A percentile compares a stretch with the other conserved stretches of the same genome.
Conservation (phyloP, 1,139 yeast species). For the Petasospora fabianii region DNA sequence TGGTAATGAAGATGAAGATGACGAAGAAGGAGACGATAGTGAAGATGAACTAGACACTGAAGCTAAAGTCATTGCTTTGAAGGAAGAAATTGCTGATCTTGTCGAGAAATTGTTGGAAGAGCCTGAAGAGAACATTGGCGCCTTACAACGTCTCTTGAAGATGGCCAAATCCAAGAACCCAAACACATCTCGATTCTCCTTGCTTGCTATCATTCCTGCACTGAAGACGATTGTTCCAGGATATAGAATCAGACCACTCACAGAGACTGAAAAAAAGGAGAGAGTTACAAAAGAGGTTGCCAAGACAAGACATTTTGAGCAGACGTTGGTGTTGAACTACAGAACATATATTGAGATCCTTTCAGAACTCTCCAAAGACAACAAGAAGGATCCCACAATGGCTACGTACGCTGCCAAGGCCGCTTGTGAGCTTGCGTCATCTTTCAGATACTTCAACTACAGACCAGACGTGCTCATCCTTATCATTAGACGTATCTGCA, state of each 20-base stretch:
- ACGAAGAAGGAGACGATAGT: slow-evolving; percentile 37
- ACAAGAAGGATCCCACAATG: slow-evolving; percentile 37
- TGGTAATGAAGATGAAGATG: slow-evolving; percentile 27
- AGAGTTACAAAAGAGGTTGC: slow-evolving; percentile 82
- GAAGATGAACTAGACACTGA: slow-evolving; percentile 52
- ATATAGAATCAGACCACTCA: slow-evolving; percentile 76
- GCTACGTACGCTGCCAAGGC: slow-evolving; percentile 68
- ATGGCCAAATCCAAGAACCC: slow-evolving; percentile 67
- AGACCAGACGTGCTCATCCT: slow-evolving; percentile 68
- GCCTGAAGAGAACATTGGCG: slow-evolving; percentile 78
- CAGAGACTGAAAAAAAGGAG: slow-evolving; percentile 77
- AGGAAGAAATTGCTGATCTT: slow-evolving; percentile 79
- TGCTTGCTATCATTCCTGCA: slow-evolving; percentile 77
- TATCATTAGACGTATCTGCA: slow-evolving; percentile 62
- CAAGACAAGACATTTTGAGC: slow-evolving; percentile 74
- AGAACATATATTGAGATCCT: slow-evolving; percentile 62
- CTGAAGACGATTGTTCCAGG: slow-evolving; percentile 86
- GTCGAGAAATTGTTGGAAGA: slow-evolving; percentile 81
- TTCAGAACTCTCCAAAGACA: slow-evolving; percentile 34
- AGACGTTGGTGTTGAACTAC: slow-evolving; percentile 66
- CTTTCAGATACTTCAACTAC: slow-evolving; percentile 77
- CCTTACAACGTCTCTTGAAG: slow-evolving; percentile 65
- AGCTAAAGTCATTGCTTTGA: slow-evolving; percentile 55
- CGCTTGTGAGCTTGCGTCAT: slow-evolving; percentile 69
- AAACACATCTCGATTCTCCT: slow-evolving; percentile 67